phyloP scores from a whole-genome alignment of 345 rosid genomes.

The Nephelium lappaceum region DNA sequence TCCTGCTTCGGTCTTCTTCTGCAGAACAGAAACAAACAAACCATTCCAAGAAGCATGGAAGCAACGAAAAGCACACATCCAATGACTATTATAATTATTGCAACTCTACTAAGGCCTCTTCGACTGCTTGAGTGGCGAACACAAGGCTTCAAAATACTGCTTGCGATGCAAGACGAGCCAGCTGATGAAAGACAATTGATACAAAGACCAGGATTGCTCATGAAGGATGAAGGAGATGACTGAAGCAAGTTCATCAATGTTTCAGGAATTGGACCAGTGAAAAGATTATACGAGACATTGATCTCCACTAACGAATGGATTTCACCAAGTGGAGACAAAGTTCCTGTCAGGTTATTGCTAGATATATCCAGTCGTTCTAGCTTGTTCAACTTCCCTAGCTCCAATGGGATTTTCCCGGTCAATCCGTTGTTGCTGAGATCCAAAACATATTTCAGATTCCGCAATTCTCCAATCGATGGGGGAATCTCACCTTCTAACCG shows the following conservation, averaged over 20 bases:
- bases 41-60: conserved; percentile 38
- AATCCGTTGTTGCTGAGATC: conserved; percentile 67
- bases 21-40: conserved; percentile 26
- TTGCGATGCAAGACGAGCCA: conserved; percentile 28
- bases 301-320: conserved; percentile 42
- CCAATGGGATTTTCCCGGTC: conserved; percentile 58
- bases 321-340: conserved; percentile 42
- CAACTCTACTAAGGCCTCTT: conserved; percentile 36
- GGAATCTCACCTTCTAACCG: conserved; percentile 71
- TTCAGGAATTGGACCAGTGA: conserved; percentile 71
- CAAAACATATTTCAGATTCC: conserved; percentile 49
- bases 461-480: conserved; percentile 50
- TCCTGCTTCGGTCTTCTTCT: conserved; percentile 43
- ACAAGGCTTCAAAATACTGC: conserved; percentile 42
- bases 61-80: conserved; percentile 34
- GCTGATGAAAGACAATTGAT: conserved; percentile 41
- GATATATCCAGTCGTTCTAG: conserved; percentile 63
- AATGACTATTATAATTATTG: conserved; percentile 46
- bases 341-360: conserved; percentile 65
- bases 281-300: conserved; percentile 64
- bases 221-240: conserved; percentile 53
- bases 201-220: conserved; percentile 65
- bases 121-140: conserved; percentile 22
- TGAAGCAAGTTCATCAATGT: conserved; percentile 32
- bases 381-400: conserved; percentile 40